These are phyloP conservation scores for Stropharia rugosoannulata DNA, from an alignment of 768 basidiomycete species.

Conservation along the genomic window DNA sequence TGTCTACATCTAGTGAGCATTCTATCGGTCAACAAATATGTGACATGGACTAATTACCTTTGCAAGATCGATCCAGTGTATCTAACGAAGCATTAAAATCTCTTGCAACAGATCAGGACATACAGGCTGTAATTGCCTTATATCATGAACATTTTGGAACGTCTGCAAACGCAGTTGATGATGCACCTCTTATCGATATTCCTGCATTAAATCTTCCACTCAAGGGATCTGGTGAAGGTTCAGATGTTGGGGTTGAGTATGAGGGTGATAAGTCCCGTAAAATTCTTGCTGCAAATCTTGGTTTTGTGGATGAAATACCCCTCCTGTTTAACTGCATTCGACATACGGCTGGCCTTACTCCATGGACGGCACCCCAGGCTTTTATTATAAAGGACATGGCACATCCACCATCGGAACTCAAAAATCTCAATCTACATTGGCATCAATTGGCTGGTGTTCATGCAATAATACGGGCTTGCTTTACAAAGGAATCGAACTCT, in stretches of 20 bases:
- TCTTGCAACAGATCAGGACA: conserved; percentile 17
- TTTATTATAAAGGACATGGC: background rate
- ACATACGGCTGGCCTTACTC: conserved; percentile 16
- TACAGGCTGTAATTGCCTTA: conserved; percentile 12
- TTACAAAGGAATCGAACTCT: background rate
- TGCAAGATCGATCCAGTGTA: background rate
- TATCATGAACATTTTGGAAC: conserved; percentile 19
- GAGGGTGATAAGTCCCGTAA: conserved; percentile 13
- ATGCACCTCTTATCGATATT: conserved; percentile 2
- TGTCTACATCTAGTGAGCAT: background rate
- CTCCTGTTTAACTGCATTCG: conserved; percentile 19
- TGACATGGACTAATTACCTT: background rate
- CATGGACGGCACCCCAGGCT: conserved; percentile 15
- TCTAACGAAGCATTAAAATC: conserved; percentile 5
- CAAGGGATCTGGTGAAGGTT: background rate
- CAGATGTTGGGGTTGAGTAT: conserved; percentile 21
- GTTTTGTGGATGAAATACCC: conserved; percentile 16
- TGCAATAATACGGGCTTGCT: conserved; percentile 15
- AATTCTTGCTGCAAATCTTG: conserved; percentile 11
- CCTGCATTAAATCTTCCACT: background rate
- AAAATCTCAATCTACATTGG: conserved; percentile 19
- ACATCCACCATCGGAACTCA: background rate
- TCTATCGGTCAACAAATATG: background rate
- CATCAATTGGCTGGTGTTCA: conserved; percentile 26
- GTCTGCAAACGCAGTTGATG: background rate